Evolutionary conservation across 2,329 filamentous ascomycete genomes (phyloP), one percentile per base, ranked within the genome.

Genomic region (Talaromyces sp.): DNA sequence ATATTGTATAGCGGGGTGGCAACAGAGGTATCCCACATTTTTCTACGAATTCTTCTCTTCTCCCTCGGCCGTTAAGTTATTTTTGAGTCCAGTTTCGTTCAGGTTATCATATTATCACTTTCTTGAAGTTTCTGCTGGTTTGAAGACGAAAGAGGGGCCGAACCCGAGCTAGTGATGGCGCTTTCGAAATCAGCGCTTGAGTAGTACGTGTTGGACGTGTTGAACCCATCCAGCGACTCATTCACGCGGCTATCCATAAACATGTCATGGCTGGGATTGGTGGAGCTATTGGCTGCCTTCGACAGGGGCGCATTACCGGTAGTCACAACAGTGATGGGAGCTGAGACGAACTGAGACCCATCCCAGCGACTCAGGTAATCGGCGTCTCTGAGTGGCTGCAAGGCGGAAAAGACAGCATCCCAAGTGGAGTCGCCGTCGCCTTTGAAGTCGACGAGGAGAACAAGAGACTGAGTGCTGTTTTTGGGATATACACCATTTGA

Each of bases 401-500:
- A 71, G 8, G 80, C 74, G 2, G 68, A 61, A 0, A 66, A 56
- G 19, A 75, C 65, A n/a, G 63, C 32, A 12, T 68, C 61, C 71
- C 69, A 75, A 6, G 66, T 63, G 2, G 51, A 43, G 6, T 68
- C 68, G 1, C 81, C 82, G 29, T 79, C 70, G 1, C 81, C 85
- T 72, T 91, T 92, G 69, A 91, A 75, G 70, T 92, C 89, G 31
- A 91, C 79, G 4, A 91, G 79, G 3, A 92, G 78, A 8, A 83
- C 78, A 0, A 90, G 72, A 0, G 84, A 80, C 66, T 85, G 83
- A 1, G 68, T 67, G 0, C 83, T 80, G 62, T 81, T 74, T 10
- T 73, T 73, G 65, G 82, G 76, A 66, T 85, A 88, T 8, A 90
- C 74, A 11, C 88, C 88, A 10, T 63, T 60, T 1, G 57, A 54